These are phyloP conservation scores for Xylaria bambusicola DNA, from an alignment of 495 filamentous ascomycete species.

Conservation along the genomic window DNA sequence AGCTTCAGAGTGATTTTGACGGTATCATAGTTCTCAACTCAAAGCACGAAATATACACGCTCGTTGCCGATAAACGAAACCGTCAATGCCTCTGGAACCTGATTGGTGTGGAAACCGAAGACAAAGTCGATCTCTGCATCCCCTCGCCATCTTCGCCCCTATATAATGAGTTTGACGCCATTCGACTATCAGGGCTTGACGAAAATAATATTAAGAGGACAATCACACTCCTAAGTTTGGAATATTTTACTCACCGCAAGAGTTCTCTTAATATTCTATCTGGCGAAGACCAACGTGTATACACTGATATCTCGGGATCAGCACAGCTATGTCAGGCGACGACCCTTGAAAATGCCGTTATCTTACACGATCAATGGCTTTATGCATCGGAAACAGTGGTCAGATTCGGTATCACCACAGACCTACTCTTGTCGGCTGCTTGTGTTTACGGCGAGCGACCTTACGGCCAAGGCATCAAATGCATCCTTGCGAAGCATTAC, in stretches of 20 bases:
- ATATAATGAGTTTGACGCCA: not conserved
- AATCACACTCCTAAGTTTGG: not conserved
- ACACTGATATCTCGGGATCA: not conserved
- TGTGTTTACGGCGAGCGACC: slow-evolving; percentile 4
- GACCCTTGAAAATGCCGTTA: not conserved
- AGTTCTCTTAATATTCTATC: slow-evolving; percentile 1
- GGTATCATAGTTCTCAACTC: slow-evolving; percentile 8
- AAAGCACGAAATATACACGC: not conserved
- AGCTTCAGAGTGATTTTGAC: not conserved
- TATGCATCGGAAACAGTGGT: not conserved
- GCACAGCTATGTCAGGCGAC: not conserved
- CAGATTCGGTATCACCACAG: not conserved
- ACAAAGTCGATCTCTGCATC: not conserved
- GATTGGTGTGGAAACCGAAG: not conserved
- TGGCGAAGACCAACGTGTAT: not conserved
- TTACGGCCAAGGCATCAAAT: not conserved
- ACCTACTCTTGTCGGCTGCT: not conserved
- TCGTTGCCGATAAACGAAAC: not conserved
- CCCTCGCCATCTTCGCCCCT: not conserved
- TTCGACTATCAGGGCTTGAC: not conserved
- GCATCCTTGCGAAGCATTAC: not conserved
- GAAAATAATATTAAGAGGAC: not conserved
- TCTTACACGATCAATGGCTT: slow-evolving; percentile 2
- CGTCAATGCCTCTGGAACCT: not conserved
- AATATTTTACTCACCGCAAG: not conserved